Base-by-base conservation (phyloP, 441 rosid genomes). In the Capsella rubella region DNA sequence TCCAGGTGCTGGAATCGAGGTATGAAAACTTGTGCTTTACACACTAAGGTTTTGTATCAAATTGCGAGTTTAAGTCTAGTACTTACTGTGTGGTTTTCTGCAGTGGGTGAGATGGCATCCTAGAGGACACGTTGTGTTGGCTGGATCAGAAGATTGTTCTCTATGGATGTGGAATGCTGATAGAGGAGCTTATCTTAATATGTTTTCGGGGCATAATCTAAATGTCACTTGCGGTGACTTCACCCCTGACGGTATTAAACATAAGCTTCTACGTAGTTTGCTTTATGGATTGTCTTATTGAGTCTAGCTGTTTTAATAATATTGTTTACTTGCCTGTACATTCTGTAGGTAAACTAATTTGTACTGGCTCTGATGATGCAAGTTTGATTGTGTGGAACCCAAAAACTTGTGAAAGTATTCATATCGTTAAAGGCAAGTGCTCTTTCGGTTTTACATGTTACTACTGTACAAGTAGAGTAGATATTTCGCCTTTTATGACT, bases 21-120 rank as follows among this genome's bases (percentile, higher is more conserved):
- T 91, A 62, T 4, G 0, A 15, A 0, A 4, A 49, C 45, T 29
- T 63, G 13, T 56, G 25, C 59, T 27, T 42, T 61, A 25, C 5
- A 28, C 28, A 9, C 0, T 54, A 10, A 39, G 16, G 29, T 28
- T 42, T 42, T 55, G 0, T 40, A 11, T 14, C 25, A n/a, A 4
- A 9, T 8, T 14, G 14, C 4, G 13, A 54, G 40, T 27, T 37
- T 16, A 32, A 51, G 27, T 8, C 27, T 14, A 45, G 6, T 57
- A 72, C 31, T 61, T 55, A 51, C 60, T 39, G 32, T 46, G 9
- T 64, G 60, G 5, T 16, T 18, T 69, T 69, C 2, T 40, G 70
- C 80, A 94, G 97, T 95, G 99, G 99, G 85, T 95, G 78, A 87
- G 71, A 73, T 94, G 97, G 97, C 97, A 94, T 84, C 97, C 97